These are phyloP conservation scores for Verticillium tricorpus DNA, from an alignment of 2,329 filamentous ascomycete species.

Conservation along the genomic window DNA sequence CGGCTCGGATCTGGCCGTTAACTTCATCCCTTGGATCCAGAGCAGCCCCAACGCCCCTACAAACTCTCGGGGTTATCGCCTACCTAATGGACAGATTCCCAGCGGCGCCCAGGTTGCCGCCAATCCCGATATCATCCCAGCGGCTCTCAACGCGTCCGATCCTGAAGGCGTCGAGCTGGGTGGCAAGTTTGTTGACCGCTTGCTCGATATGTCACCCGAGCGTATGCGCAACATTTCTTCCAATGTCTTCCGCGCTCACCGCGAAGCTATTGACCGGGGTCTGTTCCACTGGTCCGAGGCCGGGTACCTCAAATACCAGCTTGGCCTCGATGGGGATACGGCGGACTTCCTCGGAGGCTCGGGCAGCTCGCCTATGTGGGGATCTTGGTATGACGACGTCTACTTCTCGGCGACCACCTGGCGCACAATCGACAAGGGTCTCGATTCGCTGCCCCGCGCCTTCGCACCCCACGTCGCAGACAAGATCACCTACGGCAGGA, in stretches of 20 bases:
- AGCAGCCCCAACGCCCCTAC: constrained; percentile 47
- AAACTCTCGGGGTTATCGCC: constrained; percentile 39
- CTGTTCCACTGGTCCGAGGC: constrained; percentile 63
- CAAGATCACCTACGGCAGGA: constrained; percentile 50
- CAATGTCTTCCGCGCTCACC: constrained; percentile 37
- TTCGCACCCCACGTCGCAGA: constrained; percentile 58
- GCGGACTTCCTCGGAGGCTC: constrained; percentile 26
- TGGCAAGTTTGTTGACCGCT: constrained; percentile 29
- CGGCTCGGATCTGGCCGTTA: constrained; percentile 41
- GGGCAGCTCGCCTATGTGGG: constrained; percentile 15
- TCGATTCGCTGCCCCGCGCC: constrained; percentile 53
- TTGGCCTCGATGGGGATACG: constrained; percentile 45
- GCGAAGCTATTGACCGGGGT: constrained; percentile 34
- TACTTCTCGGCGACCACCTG: constrained; percentile 17
- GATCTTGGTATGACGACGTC: constrained; percentile 15
- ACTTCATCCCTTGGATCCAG: constrained; percentile 57
- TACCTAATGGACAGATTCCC: constrained; percentile 48
- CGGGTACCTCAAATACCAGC: constrained; percentile 53
- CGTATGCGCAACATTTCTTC: constrained; percentile 29
- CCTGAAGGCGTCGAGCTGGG: constrained; percentile 24
- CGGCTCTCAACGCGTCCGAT: constrained; percentile 24
- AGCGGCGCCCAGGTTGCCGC: constrained; percentile 41
- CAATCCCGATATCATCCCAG: constrained; percentile 33
- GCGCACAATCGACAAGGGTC: constrained; percentile 21
- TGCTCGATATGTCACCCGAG: constrained; percentile 19